Evolutionary conservation across 345 rosid species (phyloP).

Genomic region (Syzygium grande): DNA sequence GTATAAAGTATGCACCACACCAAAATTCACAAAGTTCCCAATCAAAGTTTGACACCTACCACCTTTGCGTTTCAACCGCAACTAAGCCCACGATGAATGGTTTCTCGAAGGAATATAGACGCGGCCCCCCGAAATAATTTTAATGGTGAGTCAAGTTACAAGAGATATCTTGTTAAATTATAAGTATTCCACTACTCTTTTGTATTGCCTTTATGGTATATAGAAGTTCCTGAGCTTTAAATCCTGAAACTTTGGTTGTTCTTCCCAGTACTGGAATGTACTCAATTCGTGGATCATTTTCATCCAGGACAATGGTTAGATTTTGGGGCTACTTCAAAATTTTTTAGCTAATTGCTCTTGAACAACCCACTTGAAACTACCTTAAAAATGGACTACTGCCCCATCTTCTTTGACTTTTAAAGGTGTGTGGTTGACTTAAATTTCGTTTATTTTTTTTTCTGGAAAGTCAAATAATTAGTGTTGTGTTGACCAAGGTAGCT

Average conservation of each 20-base stretch:
- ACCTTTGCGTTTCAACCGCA: background rate
- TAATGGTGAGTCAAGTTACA: background rate
- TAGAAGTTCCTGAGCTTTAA: background rate
- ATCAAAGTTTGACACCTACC: background rate
- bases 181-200: background rate
- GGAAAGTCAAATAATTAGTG: background rate
- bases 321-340: background rate
- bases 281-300: background rate
- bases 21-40: background rate
- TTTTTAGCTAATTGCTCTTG: background rate
- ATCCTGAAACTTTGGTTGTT: background rate
- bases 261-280: background rate
- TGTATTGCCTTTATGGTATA: background rate
- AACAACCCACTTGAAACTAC: background rate
- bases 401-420: background rate
- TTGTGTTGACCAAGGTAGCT: background rate
- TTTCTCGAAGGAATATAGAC: background rate
- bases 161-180: background rate
- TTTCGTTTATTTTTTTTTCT: background rate
- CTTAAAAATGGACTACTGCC: background rate
- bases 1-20: background rate
- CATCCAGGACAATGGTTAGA: background rate
- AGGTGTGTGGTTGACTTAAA: background rate
- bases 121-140: background rate
- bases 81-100: background rate